A percentile compares a stretch with the other conserved stretches of the same genome.
phyloP scores from a whole-genome alignment of 2,329 filamentous ascomycete species.

The Xenoacremonium recifei region DNA sequence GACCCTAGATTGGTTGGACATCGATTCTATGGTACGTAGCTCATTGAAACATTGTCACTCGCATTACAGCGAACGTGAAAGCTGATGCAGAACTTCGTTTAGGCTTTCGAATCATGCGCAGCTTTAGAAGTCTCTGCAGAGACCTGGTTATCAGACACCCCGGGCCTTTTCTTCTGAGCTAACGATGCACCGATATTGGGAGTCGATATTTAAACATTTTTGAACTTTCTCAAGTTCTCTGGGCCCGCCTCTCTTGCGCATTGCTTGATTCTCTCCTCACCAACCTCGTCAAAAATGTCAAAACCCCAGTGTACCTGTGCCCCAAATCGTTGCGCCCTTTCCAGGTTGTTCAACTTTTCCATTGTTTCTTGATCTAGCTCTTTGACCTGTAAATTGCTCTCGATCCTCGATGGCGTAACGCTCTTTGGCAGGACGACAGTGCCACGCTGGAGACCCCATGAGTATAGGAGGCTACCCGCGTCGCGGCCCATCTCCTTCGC shows the following conservation, averaged over 20 bases:
- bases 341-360: conserved; percentile 35
- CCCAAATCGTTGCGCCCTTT: conserved; percentile 43
- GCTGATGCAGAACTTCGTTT: too few species aligned
- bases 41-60: too few species aligned
- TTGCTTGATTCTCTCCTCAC: conserved; percentile 34
- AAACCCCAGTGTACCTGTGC: conserved; percentile 40
- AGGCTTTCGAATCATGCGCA: too few species aligned
- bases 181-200: too few species aligned
- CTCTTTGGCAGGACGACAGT: conserved; percentile 68
- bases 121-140: too few species aligned
- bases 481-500: conserved; percentile 39
- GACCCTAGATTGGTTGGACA: too few species aligned
- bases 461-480: conserved; percentile 44
- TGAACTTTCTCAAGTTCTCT: conserved; percentile 36
- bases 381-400: conserved; percentile 56
- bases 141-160: too few species aligned
- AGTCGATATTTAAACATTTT: too few species aligned
- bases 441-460: conserved; percentile 62
- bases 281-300: conserved; percentile 44
- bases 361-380: conserved; percentile 36
- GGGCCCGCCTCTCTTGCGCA: conserved; percentile 31
- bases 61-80: too few species aligned
- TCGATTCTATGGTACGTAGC: too few species aligned
- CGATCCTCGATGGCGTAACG: conserved; percentile 61
- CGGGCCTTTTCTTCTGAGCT: too few species aligned